These are phyloP conservation scores for Penicillium freii DNA, from an alignment of 2,329 filamentous ascomycete species.

Conservation along the genomic window DNA sequence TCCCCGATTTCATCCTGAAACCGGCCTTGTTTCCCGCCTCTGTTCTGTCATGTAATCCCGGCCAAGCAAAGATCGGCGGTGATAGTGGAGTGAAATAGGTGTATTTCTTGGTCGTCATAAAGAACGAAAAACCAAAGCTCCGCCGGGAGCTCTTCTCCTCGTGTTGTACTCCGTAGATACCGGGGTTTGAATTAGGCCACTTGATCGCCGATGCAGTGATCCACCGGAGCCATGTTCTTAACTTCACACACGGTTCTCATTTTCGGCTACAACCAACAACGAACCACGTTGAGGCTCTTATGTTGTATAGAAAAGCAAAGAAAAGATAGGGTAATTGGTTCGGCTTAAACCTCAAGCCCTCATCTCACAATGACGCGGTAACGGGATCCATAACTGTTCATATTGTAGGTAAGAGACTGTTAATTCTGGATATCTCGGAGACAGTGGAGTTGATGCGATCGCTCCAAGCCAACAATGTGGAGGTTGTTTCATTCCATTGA, in stretches of 20 bases:
- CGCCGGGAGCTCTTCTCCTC: constrained; percentile 8
- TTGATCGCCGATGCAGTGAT: constrained; percentile 19
- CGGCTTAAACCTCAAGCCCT: neutral
- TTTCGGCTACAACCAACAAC: constrained; percentile 9
- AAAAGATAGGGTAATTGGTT: neutral
- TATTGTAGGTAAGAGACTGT: neutral
- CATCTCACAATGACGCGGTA: neutral
- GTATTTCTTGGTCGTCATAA: constrained; percentile 9
- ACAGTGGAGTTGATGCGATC: constrained; percentile 2
- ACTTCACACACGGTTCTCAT: constrained; percentile 2
- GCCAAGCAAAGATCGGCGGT: constrained; percentile 19
- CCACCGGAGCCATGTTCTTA: constrained; percentile 14
- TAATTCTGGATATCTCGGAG: neutral
- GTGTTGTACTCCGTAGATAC: neutral
- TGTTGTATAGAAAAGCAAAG: neutral
- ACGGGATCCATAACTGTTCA: neutral
- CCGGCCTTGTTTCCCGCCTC: neutral
- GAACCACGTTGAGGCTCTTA: neutral
- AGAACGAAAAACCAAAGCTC: constrained; percentile 9
- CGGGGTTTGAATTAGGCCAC: constrained; percentile 1
- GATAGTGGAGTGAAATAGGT: constrained; percentile 9
- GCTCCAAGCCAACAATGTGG: neutral
- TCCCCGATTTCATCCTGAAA: neutral
- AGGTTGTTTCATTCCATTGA: neutral
- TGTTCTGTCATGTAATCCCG: constrained; percentile 10